A percentile compares a stretch with the other conserved stretches of the same genome.
Conservation (phyloP, 441 rosid genomes). For the Pelargonium cotyledonis region DNA sequence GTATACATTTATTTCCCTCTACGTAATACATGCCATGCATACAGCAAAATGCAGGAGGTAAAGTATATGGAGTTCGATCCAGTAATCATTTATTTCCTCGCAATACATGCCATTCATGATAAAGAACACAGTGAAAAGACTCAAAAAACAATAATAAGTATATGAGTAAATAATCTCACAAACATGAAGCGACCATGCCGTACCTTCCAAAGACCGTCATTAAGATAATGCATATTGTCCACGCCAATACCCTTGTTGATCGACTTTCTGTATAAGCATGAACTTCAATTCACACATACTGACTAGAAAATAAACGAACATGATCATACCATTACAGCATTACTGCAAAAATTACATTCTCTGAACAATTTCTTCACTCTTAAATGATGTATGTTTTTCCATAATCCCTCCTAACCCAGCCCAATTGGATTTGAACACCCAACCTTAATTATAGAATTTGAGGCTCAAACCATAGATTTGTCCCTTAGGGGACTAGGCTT, state of each 20-base stretch:
- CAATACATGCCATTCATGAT: too few species aligned
- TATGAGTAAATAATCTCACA: too few species aligned
- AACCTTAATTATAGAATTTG: too few species aligned
- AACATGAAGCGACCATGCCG: neutral
- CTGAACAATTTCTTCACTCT: neutral
- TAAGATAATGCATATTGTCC: constrained; percentile 96
- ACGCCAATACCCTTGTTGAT: constrained; percentile 97
- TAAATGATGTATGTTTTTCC: neutral
- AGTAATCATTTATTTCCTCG: too few species aligned
- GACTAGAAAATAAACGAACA: neutral
- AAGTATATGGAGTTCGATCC: neutral
- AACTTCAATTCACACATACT: constrained; percentile 1
- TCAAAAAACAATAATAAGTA: too few species aligned
- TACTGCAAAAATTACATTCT: neutral
- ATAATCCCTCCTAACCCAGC: too few species aligned
- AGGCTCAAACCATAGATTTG: too few species aligned
- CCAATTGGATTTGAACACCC: too few species aligned
- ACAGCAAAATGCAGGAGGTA: neutral
- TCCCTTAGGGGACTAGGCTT: too few species aligned
- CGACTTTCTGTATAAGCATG: constrained; percentile 45
- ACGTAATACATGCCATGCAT: too few species aligned
- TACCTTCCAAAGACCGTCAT: constrained; percentile 99
- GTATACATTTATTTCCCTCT: too few species aligned
- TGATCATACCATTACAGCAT: neutral
- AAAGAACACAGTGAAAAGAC: too few species aligned